phyloP scores from a whole-genome alignment of 768 basidiomycete species.

The Rossbeevera mucosa region DNA sequence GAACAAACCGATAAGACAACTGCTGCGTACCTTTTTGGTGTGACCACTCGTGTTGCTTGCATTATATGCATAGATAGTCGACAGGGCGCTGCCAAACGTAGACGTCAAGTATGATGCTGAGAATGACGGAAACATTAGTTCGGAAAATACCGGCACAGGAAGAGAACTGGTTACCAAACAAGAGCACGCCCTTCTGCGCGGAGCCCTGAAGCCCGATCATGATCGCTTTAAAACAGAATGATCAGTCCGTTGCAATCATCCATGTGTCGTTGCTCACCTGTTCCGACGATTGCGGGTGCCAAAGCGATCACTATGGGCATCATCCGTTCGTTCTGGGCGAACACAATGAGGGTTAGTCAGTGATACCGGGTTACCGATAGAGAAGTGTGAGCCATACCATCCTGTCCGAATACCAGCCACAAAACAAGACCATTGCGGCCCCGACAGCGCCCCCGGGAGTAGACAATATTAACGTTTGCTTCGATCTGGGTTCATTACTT shows the following conservation, averaged over 20 bases:
- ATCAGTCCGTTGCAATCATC: background rate
- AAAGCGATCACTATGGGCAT: slow-evolving; percentile 54
- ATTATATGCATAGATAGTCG: slow-evolving; percentile 60
- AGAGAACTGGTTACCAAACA: slow-evolving; percentile 44
- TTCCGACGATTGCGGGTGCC: slow-evolving; percentile 54
- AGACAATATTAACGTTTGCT: slow-evolving; percentile 55
- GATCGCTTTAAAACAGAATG: slow-evolving; percentile 32
- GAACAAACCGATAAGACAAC: background rate
- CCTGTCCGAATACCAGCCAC: slow-evolving; percentile 64
- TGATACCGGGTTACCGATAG: background rate
- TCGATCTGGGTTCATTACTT: slow-evolving; percentile 38
- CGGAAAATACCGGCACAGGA: background rate
- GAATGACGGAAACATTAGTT: background rate
- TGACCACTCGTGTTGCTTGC: slow-evolving; percentile 61
- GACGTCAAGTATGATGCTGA: slow-evolving; percentile 46
- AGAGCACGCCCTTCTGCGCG: slow-evolving; percentile 45
- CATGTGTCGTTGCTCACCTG: slow-evolving; percentile 33
- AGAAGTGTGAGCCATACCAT: slow-evolving; percentile 35
- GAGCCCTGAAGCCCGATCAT: slow-evolving; percentile 51
- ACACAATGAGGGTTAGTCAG: background rate
- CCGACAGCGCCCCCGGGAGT: slow-evolving; percentile 53
- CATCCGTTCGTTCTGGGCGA: slow-evolving; percentile 52
- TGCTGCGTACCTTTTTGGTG: slow-evolving; percentile 51
- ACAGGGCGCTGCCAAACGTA: slow-evolving; percentile 58
- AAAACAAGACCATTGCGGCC: slow-evolving; percentile 44